Percentiles rank a stretch among this genome's conserved stretches.
Evolutionary conservation across 352 stramenopile genomes (phyloP).

Genomic region (Pythium coloratum): DNA sequence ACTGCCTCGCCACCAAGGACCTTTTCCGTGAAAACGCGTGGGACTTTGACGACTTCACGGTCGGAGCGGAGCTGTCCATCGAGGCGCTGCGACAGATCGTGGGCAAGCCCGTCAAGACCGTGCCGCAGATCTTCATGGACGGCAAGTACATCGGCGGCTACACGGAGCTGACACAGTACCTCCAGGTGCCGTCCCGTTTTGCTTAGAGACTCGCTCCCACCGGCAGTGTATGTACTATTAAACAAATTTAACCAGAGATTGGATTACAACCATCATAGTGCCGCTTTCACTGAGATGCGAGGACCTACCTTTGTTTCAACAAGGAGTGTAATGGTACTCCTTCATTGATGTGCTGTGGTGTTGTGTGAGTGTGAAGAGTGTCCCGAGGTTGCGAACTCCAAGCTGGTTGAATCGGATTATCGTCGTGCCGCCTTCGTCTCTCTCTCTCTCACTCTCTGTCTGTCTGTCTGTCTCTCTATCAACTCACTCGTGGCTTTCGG

Average conservation of each 20-base stretch:
- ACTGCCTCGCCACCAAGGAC: slow-evolving; percentile 64
- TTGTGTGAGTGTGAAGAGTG: too few relatives aligned
- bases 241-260: slow-evolving; percentile 2
- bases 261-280: background rate
- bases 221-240: slow-evolving; percentile 2
- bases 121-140: slow-evolving; percentile 81
- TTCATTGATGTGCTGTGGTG: too few relatives aligned
- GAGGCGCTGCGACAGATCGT: slow-evolving; percentile 57
- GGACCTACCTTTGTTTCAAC: too few relatives aligned
- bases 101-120: slow-evolving; percentile 56
- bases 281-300: too few relatives aligned
- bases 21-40: slow-evolving; percentile 53
- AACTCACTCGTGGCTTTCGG: background rate
- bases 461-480: too few relatives aligned
- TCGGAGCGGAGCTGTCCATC: slow-evolving; percentile 57
- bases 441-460: too few relatives aligned
- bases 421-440: background rate
- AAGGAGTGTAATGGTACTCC: too few relatives aligned
- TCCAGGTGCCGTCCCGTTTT: slow-evolving; percentile 65
- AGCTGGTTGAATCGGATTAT: too few relatives aligned
- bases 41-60: slow-evolving; percentile 66
- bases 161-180: slow-evolving; percentile 63
- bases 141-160: slow-evolving; percentile 81
- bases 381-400: too few relatives aligned
- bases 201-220: slow-evolving; percentile 21